These are phyloP conservation scores for Epithemia pelagica DNA, from an alignment of 108 stramenopile species.

Conservation along the genomic window DNA sequence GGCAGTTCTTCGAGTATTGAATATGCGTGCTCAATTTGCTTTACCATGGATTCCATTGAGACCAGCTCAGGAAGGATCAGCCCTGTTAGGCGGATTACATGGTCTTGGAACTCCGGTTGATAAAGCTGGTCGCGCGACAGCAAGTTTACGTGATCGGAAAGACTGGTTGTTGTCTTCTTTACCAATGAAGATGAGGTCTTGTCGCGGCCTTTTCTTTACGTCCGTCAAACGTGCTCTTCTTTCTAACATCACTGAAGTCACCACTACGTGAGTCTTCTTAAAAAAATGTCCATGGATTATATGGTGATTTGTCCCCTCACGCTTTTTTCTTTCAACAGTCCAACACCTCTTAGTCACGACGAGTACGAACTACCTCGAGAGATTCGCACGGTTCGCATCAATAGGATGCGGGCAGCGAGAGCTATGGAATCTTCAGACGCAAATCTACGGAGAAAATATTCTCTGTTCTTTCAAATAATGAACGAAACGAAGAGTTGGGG, in stretches of 20 bases:
- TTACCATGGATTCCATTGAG: constrained; percentile 73
- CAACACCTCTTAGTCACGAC: constrained; percentile 91
- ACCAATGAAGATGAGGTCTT: constrained; percentile 38
- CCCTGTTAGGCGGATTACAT: constrained; percentile 61
- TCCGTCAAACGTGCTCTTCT: constrained; percentile 69
- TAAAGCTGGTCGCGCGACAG: constrained; percentile 39
- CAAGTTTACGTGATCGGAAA: not conserved
- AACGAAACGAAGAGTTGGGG: constrained; percentile 85
- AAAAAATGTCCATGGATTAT: not conserved
- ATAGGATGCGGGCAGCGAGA: constrained; percentile 78
- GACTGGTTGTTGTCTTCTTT: not conserved
- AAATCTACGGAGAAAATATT: constrained; percentile 57
- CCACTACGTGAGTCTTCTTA: constrained; percentile 43
- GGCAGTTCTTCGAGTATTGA: constrained; percentile 73
- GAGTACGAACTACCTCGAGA: constrained; percentile 95
- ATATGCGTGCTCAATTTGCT: constrained; percentile 52
- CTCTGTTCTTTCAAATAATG: constrained; percentile 92
- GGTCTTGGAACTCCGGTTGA: constrained; percentile 80
- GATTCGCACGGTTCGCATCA: constrained; percentile 84
- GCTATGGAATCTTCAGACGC: constrained; percentile 41
- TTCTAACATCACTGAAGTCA: constrained; percentile 68
- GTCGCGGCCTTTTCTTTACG: constrained; percentile 54
- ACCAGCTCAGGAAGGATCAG: constrained; percentile 76
- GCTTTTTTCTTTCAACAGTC: constrained; percentile 6
- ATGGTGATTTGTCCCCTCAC: not conserved